phyloP scores from a whole-genome alignment of 306 rosid genomes.

The Luffa aegyptiaca region DNA sequence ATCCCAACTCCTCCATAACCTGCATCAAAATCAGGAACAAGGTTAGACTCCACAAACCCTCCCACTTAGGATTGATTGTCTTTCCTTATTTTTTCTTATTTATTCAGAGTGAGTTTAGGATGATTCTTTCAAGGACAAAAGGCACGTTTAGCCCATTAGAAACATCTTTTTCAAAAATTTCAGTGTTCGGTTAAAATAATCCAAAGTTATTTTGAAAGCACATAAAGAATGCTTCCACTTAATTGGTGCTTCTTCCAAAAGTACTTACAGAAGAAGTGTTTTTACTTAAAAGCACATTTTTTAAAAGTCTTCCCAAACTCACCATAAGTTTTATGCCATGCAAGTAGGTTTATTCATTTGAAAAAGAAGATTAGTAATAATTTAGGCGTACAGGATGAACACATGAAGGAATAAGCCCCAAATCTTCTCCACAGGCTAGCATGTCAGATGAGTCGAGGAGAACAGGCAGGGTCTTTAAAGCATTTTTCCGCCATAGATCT shows the following conservation, averaged over 20 bases:
- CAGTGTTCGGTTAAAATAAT: neutral
- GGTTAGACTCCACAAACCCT: neutral
- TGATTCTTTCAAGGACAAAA: neutral
- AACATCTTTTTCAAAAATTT: neutral
- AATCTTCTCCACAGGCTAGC: slow-evolving; percentile 96
- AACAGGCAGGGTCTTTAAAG: slow-evolving; percentile 86
- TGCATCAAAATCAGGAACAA: slow-evolving; percentile 18
- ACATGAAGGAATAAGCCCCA: slow-evolving; percentile 93
- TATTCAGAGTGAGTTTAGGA: neutral
- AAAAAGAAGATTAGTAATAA: slow-evolving; percentile 9
- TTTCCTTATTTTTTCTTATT: neutral
- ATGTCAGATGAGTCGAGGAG: slow-evolving; percentile 81
- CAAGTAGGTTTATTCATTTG: neutral
- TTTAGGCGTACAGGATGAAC: slow-evolving; percentile 75
- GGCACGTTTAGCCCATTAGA: neutral
- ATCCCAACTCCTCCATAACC: slow-evolving; percentile 96
- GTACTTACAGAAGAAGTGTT: neutral
- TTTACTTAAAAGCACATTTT: neutral
- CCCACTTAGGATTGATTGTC: neutral
- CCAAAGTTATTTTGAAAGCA: neutral
- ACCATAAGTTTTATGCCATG: neutral
- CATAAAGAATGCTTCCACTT: neutral
- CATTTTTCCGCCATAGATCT: slow-evolving; percentile 85
- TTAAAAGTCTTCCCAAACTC: neutral
- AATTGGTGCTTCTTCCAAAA: neutral